Percentiles rank a stretch among this genome's conserved stretches.
These are phyloP conservation scores for Trichoderma asperellum DNA, from an alignment of 2,329 filamentous ascomycete species.

Conservation along the genomic window DNA sequence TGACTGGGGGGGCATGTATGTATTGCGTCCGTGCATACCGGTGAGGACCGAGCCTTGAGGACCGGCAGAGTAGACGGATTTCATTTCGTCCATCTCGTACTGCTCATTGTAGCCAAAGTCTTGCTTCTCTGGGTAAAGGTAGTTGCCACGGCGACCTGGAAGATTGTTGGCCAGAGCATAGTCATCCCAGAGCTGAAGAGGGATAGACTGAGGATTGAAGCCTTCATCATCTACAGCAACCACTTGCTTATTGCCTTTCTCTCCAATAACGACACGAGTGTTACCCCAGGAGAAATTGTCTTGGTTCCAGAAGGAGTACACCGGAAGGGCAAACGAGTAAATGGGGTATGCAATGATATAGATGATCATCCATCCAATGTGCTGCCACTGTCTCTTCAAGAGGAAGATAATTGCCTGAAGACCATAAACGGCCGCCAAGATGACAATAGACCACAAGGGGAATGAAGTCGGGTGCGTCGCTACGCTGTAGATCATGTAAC, in stretches of 20 bases:
- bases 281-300: slow-evolving; percentile 99
- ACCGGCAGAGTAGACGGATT: slow-evolving; percentile 91
- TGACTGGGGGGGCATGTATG: slow-evolving; percentile 83
- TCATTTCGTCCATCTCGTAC: slow-evolving; percentile 98
- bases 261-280: slow-evolving; percentile 94
- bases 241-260: slow-evolving; percentile 89
- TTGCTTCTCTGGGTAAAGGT: slow-evolving; percentile 69
- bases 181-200: slow-evolving; percentile 95
- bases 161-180: slow-evolving; percentile 86
- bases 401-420: slow-evolving; percentile 96
- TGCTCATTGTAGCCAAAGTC: slow-evolving; percentile 71
- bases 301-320: slow-evolving; percentile 99
- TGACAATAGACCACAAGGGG: slow-evolving; percentile 83
- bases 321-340: slow-evolving; percentile 84
- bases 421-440: slow-evolving; percentile 91
- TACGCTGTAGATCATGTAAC: slow-evolving; percentile 81
- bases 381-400: slow-evolving; percentile 96
- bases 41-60: slow-evolving; percentile 86
- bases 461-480: slow-evolving; percentile 72
- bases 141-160: slow-evolving; percentile 81
- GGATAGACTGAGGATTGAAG: slow-evolving; percentile 91
- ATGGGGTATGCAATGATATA: slow-evolving; percentile 95
- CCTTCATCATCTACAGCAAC: slow-evolving; percentile 81
- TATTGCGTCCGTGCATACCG: slow-evolving; percentile 72
- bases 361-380: slow-evolving; percentile 99